A percentile compares a stretch with the other conserved stretches of the same genome.
phyloP scores from a whole-genome alignment of 1,139 yeast genomes.

The Suhomyces wounanorum region DNA sequence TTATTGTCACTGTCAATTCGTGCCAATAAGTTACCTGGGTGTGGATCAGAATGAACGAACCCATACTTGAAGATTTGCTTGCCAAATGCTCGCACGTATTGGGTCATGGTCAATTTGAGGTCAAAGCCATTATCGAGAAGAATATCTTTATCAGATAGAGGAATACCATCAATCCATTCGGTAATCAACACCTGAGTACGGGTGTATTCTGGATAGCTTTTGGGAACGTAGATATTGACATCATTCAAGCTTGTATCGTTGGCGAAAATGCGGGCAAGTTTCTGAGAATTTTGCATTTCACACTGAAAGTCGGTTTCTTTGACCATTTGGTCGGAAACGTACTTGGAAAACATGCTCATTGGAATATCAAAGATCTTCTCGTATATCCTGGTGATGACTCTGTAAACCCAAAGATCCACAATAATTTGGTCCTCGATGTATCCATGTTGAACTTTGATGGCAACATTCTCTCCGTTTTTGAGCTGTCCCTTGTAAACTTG shows the following conservation, averaged over 20 bases:
- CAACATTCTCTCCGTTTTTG: conserved; percentile 57
- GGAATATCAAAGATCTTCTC: conserved; percentile 67
- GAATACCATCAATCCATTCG: conserved; percentile 78
- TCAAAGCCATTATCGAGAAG: conserved; percentile 46
- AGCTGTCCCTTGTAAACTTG: conserved; percentile 66
- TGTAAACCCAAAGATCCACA: conserved; percentile 62
- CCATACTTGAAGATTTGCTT: conserved; percentile 77
- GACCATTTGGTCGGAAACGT: conserved; percentile 56
- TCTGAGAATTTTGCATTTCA: conserved; percentile 56
- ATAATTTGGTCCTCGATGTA: conserved; percentile 57
- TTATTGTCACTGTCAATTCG: conserved; percentile 40
- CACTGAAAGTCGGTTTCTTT: conserved; percentile 63
- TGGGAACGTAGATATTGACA: conserved; percentile 49
- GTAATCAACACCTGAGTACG: conserved; percentile 57
- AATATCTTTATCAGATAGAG: conserved; percentile 49
- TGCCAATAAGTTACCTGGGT: conserved; percentile 74
- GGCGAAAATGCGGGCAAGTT: conserved; percentile 23
- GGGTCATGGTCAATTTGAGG: conserved; percentile 48
- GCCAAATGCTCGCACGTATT: conserved; percentile 58
- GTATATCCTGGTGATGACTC: conserved; percentile 52
- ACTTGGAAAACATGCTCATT: conserved; percentile 55
- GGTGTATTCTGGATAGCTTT: conserved; percentile 46
- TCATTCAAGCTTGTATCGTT: conserved; percentile 25
- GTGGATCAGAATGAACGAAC: conserved; percentile 78
- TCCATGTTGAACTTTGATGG: conserved; percentile 69